A percentile compares a stretch with the other conserved stretches of the same genome.
These are phyloP conservation scores for Macrocybe sp. DNA, from an alignment of 1,284 basidiomycete genomes.

Conservation along the genomic window DNA sequence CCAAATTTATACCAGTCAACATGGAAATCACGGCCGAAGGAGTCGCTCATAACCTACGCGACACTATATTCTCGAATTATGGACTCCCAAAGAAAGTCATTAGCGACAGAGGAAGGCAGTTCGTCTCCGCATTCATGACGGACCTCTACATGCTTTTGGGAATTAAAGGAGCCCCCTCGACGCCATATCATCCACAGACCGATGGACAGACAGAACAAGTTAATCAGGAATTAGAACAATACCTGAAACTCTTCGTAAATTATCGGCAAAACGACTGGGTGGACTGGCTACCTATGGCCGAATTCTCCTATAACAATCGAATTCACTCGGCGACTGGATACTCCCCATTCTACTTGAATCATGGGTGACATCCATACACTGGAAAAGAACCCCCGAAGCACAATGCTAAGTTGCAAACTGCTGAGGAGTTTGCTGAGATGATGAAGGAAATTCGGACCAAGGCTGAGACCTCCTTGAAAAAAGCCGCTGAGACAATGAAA, in stretches of 20 bases:
- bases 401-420: background rate
- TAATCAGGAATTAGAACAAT: conserved; percentile 27
- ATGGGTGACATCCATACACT: background rate
- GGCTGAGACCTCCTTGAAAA: background rate
- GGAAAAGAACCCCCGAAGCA: too few species aligned
- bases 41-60: conserved; percentile 17
- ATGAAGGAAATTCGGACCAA: background rate
- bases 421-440: background rate
- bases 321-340: conserved; percentile 4
- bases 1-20: conserved; percentile 28
- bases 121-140: conserved; percentile 16
- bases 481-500: background rate
- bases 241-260: conserved; percentile 19
- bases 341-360: conserved; percentile 3
- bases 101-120: conserved; percentile 21
- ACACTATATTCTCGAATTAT: conserved; percentile 16
- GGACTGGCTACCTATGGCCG: conserved; percentile 6
- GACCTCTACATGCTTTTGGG: conserved; percentile 20
- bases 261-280: conserved; percentile 15
- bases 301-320: conserved; percentile 11
- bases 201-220: conserved; percentile 28
- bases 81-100: conserved; percentile 22
- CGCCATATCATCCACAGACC: conserved; percentile 27
- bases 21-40: conserved; percentile 15
- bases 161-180: conserved; percentile 19